Base-by-base conservation (phyloP, 495 filamentous ascomycete genomes). In the Podospora australis region DNA sequence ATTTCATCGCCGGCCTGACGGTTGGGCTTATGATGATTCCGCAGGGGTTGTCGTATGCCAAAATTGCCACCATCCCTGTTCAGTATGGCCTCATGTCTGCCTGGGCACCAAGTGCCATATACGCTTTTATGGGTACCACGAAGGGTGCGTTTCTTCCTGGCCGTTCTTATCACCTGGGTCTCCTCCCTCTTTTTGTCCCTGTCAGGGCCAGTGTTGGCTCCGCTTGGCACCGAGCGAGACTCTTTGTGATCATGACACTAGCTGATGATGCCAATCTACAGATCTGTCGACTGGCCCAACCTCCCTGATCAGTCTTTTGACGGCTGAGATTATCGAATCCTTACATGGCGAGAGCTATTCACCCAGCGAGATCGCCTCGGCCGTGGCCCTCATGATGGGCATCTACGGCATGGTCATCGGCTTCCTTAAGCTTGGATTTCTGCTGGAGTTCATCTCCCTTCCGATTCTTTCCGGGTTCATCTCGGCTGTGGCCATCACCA, bases 101-200 rank as follows among this genome's bases (percentile, higher is more conserved):
- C 52, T 79, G 76, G 76, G 52, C 78, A 17, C 75, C 76, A 1
- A 64, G 69, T 13, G 59, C 65, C 10, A 56, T 78, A 10, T 75
- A 74, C 48, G 65, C 72, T 3, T 66, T 79, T 34, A 78, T 79
- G 70, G 76, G 75, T 2, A 75, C 75, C 2, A 74, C 75, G 10
- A 78, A 79, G 49, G 75, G 76, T 73, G 9, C n/a, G n/a, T n/a
- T n/a, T n/a, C n/a, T n/a, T n/a, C n/a, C n/a, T n/a, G n/a, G n/a
- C n/a, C n/a, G n/a, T n/a, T n/a, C n/a, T n/a, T n/a, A n/a, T n/a
- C n/a, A n/a, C n/a, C n/a, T n/a, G n/a, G n/a, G n/a, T n/a, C n/a
- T n/a, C n/a, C n/a, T n/a, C n/a, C n/a, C n/a, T n/a, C n/a, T n/a
- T n/a, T n/a, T n/a, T n/a, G n/a, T n/a, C n/a, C n/a, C n/a, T n/a